A percentile compares a stretch with the other conserved stretches of the same genome.
Conservation (phyloP, 805 yeast genomes). For the Blastobotrys americana region DNA sequence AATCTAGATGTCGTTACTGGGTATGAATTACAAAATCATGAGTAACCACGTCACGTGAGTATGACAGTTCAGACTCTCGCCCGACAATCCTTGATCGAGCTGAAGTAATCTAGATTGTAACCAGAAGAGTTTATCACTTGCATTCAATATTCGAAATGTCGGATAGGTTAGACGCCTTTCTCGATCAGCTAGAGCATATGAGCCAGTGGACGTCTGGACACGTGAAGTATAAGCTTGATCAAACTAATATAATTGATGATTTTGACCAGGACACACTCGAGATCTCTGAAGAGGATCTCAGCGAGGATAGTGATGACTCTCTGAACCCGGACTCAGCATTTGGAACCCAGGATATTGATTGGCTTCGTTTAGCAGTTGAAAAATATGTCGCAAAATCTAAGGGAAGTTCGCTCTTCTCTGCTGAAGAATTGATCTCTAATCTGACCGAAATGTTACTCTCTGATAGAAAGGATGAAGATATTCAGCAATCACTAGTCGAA, state of each 20-base stretch:
- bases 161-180: too few relatives aligned
- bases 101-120: too few relatives aligned
- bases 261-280: slow-evolving; percentile 9
- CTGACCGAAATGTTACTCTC: slow-evolving; percentile 13
- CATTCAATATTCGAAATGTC: too few relatives aligned
- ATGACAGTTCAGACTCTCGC: too few relatives aligned
- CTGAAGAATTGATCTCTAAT: slow-evolving; percentile 2
- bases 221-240: too few relatives aligned
- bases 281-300: slow-evolving; percentile 2
- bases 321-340: too few relatives aligned
- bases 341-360: neutral
- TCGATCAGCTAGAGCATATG: neutral
- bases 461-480: slow-evolving; percentile 42
- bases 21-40: too few relatives aligned
- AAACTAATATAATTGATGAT: neutral
- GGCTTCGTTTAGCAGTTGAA: slow-evolving; percentile 1
- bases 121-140: too few relatives aligned
- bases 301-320: neutral
- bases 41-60: too few relatives aligned
- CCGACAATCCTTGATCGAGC: too few relatives aligned
- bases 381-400: neutral
- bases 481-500: slow-evolving; percentile 71
- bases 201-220: too few relatives aligned
- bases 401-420: slow-evolving; percentile 10
- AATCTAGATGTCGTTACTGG: too few relatives aligned